Evolutionary conservation across 345 rosid genomes (phyloP), one percentile per base, ranked within the genome.

Genomic region (Salix suchowensis): DNA sequence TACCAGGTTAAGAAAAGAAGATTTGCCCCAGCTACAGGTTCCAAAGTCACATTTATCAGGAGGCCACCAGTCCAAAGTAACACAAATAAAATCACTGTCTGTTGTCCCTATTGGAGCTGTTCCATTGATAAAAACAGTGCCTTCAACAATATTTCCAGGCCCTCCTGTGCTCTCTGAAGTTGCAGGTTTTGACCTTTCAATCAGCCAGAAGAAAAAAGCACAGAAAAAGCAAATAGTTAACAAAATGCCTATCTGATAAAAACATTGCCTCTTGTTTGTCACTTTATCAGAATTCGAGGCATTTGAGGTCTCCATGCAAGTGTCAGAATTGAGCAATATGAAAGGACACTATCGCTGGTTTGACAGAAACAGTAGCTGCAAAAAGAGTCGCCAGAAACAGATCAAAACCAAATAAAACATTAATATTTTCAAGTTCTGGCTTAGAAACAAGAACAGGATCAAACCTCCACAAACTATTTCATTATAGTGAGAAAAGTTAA

Each of bases 21-120:
- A 82, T 52, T 44, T 75, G 54, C 86, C 89, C 88, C 87, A 86
- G 82, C 86, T 83, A 37, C 87, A 88, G 26, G 81, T 80, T 58
- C 87, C 91, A 67, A 82, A 84, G 72, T 85, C 84, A 68, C 91
- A 88, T 71, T 84, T 77, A n/a, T 85, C 88, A 55, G 88, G 82
- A 62, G 91, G 91, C 82, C 91, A 86, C 84, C 87, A 88, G 66
- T 86, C 88, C 76, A 88, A 76, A 64, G 89, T 85, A 61, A 87
- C 89, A 54, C 89, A 88, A 21, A 86, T 70, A 77, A 86, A 88
- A 76, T 86, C 78, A 12, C 75, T 26, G 66, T 85, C 88, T 7
- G 86, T 84, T 68, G 21, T 74, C 34, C 85, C 89, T 26, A 80
- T 67, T 40, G 84, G 66, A 75, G 77, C 76, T 52, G 82, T 78